Evolutionary conservation across 495 filamentous ascomycete species (phyloP).

Genomic region (Astrothelium macrocarpum): DNA sequence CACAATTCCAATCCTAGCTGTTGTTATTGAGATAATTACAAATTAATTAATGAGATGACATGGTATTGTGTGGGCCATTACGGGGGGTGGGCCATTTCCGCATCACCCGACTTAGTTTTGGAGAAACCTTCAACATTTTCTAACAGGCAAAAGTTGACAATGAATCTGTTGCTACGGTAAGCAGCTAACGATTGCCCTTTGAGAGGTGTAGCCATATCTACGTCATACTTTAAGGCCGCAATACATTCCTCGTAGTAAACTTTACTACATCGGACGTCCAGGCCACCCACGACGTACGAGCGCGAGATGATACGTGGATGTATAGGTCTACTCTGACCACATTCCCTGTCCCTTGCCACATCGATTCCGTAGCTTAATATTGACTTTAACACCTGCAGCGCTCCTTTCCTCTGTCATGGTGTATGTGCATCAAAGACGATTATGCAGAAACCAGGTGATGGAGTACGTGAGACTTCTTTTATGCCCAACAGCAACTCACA

Average conservation of each 20-base stretch:
- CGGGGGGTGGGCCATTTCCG: too few relatives aligned
- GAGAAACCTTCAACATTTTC: too few relatives aligned
- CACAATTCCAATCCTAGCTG: too few relatives aligned
- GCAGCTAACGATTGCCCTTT: background rate
- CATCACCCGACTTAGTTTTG: too few relatives aligned
- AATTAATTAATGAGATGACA: too few relatives aligned
- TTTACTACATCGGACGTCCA: background rate
- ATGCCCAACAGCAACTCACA: background rate
- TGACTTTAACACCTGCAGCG: background rate
- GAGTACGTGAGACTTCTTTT: background rate
- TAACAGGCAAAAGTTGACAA: too few relatives aligned
- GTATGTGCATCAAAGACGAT: background rate
- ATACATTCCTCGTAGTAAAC: background rate
- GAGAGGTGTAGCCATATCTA: too few relatives aligned
- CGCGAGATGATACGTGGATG: background rate
- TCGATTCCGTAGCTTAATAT: background rate
- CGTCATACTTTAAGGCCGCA: too few relatives aligned
- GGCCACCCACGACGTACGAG: background rate
- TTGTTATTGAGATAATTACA: too few relatives aligned
- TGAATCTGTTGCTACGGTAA: too few relatives aligned
- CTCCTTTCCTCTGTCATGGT: background rate
- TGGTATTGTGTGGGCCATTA: too few relatives aligned
- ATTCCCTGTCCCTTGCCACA: background rate
- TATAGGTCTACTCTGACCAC: background rate
- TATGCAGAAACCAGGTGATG: background rate